Percentiles rank a stretch among this genome's conserved stretches.
phyloP scores from a whole-genome alignment of 2,329 filamentous ascomycete species.

The Septoria petroselini region DNA sequence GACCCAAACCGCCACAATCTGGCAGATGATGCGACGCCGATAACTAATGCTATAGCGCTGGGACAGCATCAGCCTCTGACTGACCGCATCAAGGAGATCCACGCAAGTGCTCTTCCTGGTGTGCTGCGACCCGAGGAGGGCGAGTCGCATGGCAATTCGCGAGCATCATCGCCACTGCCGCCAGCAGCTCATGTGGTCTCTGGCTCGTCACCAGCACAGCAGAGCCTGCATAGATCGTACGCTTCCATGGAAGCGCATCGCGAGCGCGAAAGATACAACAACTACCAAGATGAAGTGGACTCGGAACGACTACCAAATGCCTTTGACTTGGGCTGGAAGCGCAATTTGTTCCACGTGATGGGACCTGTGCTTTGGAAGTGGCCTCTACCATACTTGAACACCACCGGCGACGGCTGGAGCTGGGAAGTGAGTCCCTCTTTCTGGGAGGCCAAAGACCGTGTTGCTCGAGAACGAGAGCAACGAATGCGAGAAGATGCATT shows the following conservation, averaged over 20 bases:
- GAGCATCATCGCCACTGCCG: slow-evolving; percentile 31
- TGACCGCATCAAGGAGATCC: slow-evolving; percentile 76
- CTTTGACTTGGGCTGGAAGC: slow-evolving; percentile 82
- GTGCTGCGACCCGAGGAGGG: slow-evolving; percentile 79
- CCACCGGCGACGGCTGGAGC: slow-evolving; percentile 85
- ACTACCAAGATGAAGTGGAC: slow-evolving; percentile 87
- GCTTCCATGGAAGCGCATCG: slow-evolving; percentile 61
- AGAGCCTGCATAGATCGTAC: slow-evolving; percentile 45
- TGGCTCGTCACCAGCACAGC: slow-evolving; percentile 46
- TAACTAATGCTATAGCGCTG: slow-evolving; percentile 9
- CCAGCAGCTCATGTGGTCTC: slow-evolving; percentile 3
- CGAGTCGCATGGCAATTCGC: slow-evolving; percentile 50
- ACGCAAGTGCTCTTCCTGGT: slow-evolving; percentile 76
- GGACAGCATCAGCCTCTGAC: slow-evolving; percentile 42
- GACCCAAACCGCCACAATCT: slow-evolving; percentile 40
- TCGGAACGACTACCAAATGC: slow-evolving; percentile 84
- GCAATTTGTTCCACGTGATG: slow-evolving; percentile 78
- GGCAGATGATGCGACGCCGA: slow-evolving; percentile 39
- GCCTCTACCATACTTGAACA: slow-evolving; percentile 77
- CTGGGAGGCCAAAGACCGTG: slow-evolving; percentile 63
- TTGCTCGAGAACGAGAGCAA: slow-evolving; percentile 48
- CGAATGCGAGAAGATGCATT: slow-evolving; percentile 33
- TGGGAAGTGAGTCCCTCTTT: slow-evolving; percentile 86
- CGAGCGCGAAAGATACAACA: slow-evolving; percentile 66
- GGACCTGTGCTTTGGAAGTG: slow-evolving; percentile 71